phyloP scores from a whole-genome alignment of 2,329 filamentous ascomycete genomes.

The Microcyclospora pomicola region DNA sequence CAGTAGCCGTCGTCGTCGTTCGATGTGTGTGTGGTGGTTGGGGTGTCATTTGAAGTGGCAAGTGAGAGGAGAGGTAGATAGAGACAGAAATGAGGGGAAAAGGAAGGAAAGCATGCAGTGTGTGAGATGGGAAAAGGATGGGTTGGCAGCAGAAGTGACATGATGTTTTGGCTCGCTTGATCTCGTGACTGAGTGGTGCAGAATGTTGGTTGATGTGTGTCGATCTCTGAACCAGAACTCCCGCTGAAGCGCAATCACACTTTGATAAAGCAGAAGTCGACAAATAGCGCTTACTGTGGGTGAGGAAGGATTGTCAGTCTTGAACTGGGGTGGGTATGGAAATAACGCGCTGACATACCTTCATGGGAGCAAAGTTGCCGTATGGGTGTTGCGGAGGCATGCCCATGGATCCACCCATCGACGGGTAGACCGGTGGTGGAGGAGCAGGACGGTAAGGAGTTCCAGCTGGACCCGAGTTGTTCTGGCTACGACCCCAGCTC shows the following conservation, averaged over 20 bases:
- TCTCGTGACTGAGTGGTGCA: no score
- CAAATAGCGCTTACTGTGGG: conserved; percentile 21
- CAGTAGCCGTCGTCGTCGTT: no score
- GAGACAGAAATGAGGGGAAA: no score
- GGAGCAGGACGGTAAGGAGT: conserved; percentile 95
- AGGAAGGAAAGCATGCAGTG: no score
- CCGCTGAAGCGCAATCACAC: conserved; percentile 28
- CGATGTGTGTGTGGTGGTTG: no score
- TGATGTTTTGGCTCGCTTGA: no score
- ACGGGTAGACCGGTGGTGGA: conserved; percentile 58
- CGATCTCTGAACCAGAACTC: conserved; percentile 13
- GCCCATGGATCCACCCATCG: conserved; percentile 40
- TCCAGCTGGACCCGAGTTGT: conserved; percentile 92
- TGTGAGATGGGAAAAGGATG: no score
- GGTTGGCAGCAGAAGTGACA: no score
- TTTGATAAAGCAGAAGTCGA: conserved; percentile 23
- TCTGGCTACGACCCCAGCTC: conserved; percentile 95
- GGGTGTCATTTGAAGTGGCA: no score
- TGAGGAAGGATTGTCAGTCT: conserved; percentile 5
- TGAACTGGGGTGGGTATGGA: background rate
- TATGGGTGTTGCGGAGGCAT: conserved; percentile 52
- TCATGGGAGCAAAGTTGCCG: conserved; percentile 53
- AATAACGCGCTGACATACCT: conserved; percentile 31
- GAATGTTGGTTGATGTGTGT: no score
- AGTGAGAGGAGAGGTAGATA: no score